Evolutionary conservation across 768 basidiomycete genomes (phyloP).

Genomic region (Macrolepiota albuminosa): DNA sequence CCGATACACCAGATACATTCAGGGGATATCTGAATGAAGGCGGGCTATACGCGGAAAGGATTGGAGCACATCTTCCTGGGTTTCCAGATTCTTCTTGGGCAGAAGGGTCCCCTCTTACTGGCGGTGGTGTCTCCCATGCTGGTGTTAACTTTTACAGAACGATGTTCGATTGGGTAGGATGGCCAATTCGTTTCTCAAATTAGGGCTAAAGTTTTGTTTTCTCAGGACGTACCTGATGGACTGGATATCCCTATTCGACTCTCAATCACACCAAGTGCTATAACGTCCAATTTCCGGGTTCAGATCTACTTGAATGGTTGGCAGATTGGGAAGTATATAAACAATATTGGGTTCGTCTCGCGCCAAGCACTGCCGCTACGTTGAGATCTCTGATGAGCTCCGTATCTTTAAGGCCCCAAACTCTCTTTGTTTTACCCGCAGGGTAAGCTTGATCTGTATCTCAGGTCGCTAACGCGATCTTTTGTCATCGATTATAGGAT

Average conservation of each 20-base stretch:
- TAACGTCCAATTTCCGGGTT: conserved; percentile 42
- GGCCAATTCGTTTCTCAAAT: not conserved
- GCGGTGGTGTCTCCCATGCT: conserved; percentile 25
- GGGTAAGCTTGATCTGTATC: conserved; percentile 25
- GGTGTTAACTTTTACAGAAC: conserved; percentile 43
- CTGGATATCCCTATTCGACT: conserved; percentile 42
- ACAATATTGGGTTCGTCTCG: conserved; percentile 39
- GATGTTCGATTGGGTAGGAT: conserved; percentile 32
- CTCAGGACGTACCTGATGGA: conserved; percentile 32
- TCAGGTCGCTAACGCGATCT: not conserved
- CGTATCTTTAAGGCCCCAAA: conserved; percentile 32
- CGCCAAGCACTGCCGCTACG: no score
- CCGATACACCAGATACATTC: conserved; percentile 36
- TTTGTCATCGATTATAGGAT: conserved; percentile 23
- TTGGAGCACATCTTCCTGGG: conserved; percentile 47
- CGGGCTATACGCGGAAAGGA: conserved; percentile 42
- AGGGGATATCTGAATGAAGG: conserved; percentile 50
- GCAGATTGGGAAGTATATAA: conserved; percentile 50
- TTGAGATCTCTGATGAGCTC: not conserved
- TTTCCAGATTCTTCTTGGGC: conserved; percentile 38
- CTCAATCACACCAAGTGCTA: conserved; percentile 37
- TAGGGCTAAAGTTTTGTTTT: not conserved
- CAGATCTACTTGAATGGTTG: conserved; percentile 50
- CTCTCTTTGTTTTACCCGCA: conserved; percentile 44
- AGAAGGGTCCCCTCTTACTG: conserved; percentile 26